phyloP scores from a whole-genome alignment of 257 asterid species.

The Rhazya stricta region DNA sequence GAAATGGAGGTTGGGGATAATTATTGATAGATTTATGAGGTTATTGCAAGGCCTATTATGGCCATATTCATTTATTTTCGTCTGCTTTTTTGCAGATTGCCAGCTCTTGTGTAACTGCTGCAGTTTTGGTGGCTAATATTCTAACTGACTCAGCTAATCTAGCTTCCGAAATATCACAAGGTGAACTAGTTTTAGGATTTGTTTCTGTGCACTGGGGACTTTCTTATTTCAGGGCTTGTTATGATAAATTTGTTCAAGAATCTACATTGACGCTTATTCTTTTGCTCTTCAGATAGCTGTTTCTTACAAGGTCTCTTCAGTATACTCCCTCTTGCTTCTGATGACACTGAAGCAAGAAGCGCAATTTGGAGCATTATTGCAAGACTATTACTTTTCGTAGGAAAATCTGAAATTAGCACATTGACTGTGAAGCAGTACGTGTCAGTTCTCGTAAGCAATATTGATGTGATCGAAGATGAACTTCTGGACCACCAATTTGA shows the following conservation, averaged over 20 bases:
- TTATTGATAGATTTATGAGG: not conserved
- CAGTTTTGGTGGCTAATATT: slow-evolving; percentile 72
- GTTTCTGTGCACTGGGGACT: slow-evolving; percentile 9
- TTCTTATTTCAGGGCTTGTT: not conserved
- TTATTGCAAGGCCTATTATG: not conserved
- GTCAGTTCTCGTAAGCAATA: slow-evolving; percentile 50
- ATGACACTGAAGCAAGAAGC: slow-evolving; percentile 58
- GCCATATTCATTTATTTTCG: not conserved
- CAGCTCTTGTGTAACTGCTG: slow-evolving; percentile 73
- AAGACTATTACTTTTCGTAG: slow-evolving; percentile 40
- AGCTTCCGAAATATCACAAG: slow-evolving; percentile 52
- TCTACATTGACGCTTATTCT: slow-evolving; percentile 11
- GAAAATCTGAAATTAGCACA: slow-evolving; percentile 42
- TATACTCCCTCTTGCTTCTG: slow-evolving; percentile 62
- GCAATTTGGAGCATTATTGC: slow-evolving; percentile 79
- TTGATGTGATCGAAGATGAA: slow-evolving; percentile 63
- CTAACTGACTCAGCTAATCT: slow-evolving; percentile 52
- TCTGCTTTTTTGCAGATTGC: slow-evolving; percentile 49
- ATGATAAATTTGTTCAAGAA: slow-evolving; percentile 2
- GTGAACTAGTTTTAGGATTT: slow-evolving; percentile 31
- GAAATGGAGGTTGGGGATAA: not conserved
- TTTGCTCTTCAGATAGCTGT: slow-evolving; percentile 40
- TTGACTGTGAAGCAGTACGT: slow-evolving; percentile 40
- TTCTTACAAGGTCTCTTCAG: slow-evolving; percentile 70
- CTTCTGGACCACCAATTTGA: slow-evolving; percentile 42